Evolutionary conservation across 352 stramenopile genomes (phyloP).

Genomic region (Globisporangium sylvaticum): DNA sequence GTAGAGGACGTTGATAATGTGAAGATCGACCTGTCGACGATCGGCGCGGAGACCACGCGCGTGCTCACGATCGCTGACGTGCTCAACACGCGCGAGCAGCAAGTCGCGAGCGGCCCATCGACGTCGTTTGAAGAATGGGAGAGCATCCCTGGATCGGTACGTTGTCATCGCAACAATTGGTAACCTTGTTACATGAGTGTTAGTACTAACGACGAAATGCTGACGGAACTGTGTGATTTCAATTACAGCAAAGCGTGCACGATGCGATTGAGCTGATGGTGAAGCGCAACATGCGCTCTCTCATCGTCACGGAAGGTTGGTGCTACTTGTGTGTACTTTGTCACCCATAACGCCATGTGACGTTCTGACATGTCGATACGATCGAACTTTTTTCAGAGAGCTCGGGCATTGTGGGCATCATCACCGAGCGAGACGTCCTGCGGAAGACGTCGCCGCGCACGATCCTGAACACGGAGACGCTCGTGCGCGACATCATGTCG

Average conservation of each 20-base stretch:
- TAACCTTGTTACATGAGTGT: not conserved
- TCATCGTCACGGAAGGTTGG: slow-evolving; percentile 69
- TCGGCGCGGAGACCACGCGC: slow-evolving; percentile 61
- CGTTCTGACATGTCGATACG: not conserved
- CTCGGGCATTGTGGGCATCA: slow-evolving; percentile 72
- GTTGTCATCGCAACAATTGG: not conserved
- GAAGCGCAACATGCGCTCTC: slow-evolving; percentile 71
- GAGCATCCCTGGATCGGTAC: slow-evolving; percentile 59
- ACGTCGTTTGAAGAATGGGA: slow-evolving; percentile 70
- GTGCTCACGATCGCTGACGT: slow-evolving; percentile 75
- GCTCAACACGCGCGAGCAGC: slow-evolving; percentile 48
- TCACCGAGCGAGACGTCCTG: slow-evolving; percentile 79
- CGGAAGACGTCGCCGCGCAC: slow-evolving; percentile 66
- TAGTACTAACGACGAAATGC: not conserved
- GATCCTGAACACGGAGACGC: slow-evolving; percentile 41
- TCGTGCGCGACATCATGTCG: slow-evolving; percentile 80
- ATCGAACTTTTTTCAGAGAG: slow-evolving; percentile 24
- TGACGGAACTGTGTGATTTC: not conserved
- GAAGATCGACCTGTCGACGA: slow-evolving; percentile 44
- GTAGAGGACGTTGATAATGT: slow-evolving; percentile 25
- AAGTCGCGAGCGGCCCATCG: slow-evolving; percentile 33
- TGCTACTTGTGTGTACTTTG: not conserved
- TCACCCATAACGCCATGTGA: not conserved
- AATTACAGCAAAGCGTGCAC: slow-evolving; percentile 64
- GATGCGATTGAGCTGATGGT: slow-evolving; percentile 75